Base-by-base conservation (phyloP, 202 grass and related monocot genomes). In the Digitaria exilis region DNA sequence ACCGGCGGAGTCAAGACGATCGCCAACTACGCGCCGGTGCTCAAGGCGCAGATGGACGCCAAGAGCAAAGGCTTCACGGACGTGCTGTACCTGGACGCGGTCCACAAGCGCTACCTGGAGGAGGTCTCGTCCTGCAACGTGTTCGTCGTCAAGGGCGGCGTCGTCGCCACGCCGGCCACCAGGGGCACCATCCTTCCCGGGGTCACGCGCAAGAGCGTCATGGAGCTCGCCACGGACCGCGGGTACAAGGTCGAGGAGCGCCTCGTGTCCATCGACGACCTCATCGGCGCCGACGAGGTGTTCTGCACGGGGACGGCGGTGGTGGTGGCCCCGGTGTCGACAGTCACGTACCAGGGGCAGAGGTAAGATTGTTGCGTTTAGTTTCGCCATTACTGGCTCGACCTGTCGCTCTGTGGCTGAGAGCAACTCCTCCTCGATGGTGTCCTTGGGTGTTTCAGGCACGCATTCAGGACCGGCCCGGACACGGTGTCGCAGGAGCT, bases 101-200 rank as follows among this genome's bases (percentile, higher is more conserved):
- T 94, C 2, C 77, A 95, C 78, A 95, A 87, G 85, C 77, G 71
- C 45, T 94, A 98, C 65, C 49, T 98, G 43, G 96, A 98, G 85
- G 96, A 98, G 83, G 93, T 88, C 4, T 93, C 96, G 75, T 94
- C 93, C 9, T 94, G 92, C 87, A 98, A 98, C 90, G 69, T 98
- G 30, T 96, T 98, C 77, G 81, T 96, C 64, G 80, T 96, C 14
- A 98, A 92, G 96, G 93, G 49, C 68, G 74, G 66, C 77, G 82
- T 87, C 65, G 43, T 94, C 62, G 85, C 83, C 13, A 98, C 96
- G 37, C 96, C 96, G 51, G 66, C 72, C 17, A 87, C 89, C 52
- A 77, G 7, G 0, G 96, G 96, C 11, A 98, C 96, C 60, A 98
- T 98, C 85, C 88, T 98, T 44, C 91, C 87, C 0, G 96, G 96